phyloP scores from a whole-genome alignment of 192 early-diverging fungal species.

The Piromyces sp. region DNA sequence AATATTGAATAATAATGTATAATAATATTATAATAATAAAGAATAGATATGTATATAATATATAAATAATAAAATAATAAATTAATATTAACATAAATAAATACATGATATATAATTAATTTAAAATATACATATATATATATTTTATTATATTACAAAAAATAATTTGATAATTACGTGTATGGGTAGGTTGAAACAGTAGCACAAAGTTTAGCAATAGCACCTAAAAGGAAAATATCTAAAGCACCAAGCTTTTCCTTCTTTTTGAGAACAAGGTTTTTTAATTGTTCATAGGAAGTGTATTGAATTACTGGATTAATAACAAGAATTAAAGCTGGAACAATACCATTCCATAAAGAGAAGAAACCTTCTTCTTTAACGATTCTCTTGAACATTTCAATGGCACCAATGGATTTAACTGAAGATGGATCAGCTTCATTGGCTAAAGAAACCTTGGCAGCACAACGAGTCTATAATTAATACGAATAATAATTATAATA shows the following conservation, averaged over 20 bases:
- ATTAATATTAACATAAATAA: too few species aligned
- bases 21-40: too few species aligned
- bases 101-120: too few species aligned
- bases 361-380: slow-evolving; percentile 70
- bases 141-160: too few species aligned
- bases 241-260: slow-evolving; percentile 23
- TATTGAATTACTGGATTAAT: slow-evolving; percentile 99
- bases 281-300: slow-evolving; percentile 91
- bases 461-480: slow-evolving; percentile 61
- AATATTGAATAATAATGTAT: too few species aligned
- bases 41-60: too few species aligned
- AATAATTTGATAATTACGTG: slow-evolving; percentile 36
- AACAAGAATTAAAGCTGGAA: slow-evolving; percentile 91
- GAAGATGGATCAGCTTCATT: slow-evolving; percentile 23
- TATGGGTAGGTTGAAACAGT: slow-evolving; percentile 96
- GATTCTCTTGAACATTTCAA: slow-evolving; percentile 38
- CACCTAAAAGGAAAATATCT: slow-evolving; percentile 93
- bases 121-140: too few species aligned
- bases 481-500: too few species aligned
- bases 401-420: slow-evolving; percentile 12
- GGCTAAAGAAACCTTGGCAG: slow-evolving; percentile 48
- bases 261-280: slow-evolving; percentile 36
- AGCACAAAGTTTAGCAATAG: slow-evolving; percentile 83
- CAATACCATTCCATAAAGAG: slow-evolving; percentile 80
- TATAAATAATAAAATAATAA: too few species aligned